Conservation (phyloP, 2,329 filamentous ascomycete genomes). For the Microcyclosporella mali region DNA sequence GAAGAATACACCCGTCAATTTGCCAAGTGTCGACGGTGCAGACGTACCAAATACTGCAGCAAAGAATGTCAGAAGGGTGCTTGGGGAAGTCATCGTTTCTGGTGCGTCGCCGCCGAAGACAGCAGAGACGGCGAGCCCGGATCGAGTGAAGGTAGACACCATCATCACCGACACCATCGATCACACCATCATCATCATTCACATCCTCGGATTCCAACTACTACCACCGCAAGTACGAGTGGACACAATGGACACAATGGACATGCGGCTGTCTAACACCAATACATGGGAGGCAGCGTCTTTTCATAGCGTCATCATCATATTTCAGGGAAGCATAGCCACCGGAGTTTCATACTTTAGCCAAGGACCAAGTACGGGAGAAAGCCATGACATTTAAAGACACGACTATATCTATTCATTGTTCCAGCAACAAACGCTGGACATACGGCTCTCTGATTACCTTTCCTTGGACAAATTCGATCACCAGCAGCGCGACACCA, state of each 20-base stretch:
- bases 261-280: conserved; percentile 6
- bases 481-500: too few species aligned
- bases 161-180: conserved; percentile 20
- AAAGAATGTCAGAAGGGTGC: conserved; percentile 99
- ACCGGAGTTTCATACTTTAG: conserved; percentile 5
- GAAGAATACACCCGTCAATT: conserved; percentile 95
- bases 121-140: conserved; percentile 23
- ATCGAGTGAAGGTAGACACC: conserved; percentile 22
- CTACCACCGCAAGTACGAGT: not conserved
- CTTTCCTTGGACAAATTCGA: too few species aligned
- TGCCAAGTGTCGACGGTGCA: conserved; percentile 92
- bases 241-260: too few species aligned
- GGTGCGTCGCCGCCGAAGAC: conserved; percentile 72
- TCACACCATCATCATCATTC: conserved; percentile 16
- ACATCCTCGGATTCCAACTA: not conserved
- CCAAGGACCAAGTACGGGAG: not conserved
- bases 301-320: conserved; percentile 1
- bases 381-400: too few species aligned
- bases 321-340: conserved; percentile 10
- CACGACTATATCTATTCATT: too few species aligned
- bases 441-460: too few species aligned
- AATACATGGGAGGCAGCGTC: conserved; percentile 6
- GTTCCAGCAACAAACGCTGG: too few species aligned
- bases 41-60: conserved; percentile 89
- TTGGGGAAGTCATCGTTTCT: conserved; percentile 96